Conservation (phyloP, 805 yeast genomes). For the Nakazawaea anatomiae region DNA sequence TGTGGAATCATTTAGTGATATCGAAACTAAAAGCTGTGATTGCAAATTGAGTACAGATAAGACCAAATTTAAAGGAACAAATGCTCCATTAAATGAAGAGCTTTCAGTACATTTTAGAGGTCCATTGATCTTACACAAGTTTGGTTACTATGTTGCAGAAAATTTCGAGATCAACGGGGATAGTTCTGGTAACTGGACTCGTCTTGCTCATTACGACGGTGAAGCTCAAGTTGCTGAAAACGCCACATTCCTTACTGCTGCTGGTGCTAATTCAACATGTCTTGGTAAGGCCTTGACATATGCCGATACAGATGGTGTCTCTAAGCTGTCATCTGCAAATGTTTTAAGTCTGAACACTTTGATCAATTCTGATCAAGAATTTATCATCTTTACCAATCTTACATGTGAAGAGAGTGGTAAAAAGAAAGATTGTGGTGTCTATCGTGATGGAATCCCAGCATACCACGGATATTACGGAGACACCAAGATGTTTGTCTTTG, state of each 20-base stretch:
- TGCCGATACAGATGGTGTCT: constrained; percentile 52
- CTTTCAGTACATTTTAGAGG: constrained; percentile 78
- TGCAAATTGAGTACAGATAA: constrained; percentile 34
- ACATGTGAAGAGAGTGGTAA: constrained; percentile 52
- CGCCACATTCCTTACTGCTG: constrained; percentile 61
- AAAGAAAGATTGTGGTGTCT: constrained; percentile 64
- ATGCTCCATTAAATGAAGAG: constrained; percentile 64
- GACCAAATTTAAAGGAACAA: constrained; percentile 45
- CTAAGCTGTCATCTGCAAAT: constrained; percentile 39
- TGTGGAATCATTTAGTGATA: constrained; percentile 37
- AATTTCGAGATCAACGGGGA: constrained; percentile 29
- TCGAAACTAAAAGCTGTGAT: constrained; percentile 37
- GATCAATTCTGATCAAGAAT: constrained; percentile 55
- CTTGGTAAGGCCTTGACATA: constrained; percentile 64
- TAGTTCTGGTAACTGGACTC: constrained; percentile 43
- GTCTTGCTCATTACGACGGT: constrained; percentile 56
- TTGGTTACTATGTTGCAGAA: constrained; percentile 53
- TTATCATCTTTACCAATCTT: constrained; percentile 50
- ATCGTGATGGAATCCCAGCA: constrained; percentile 69
- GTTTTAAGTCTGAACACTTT: constrained; percentile 42
- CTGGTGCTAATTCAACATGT: constrained; percentile 57
- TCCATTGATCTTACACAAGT: constrained; percentile 54
- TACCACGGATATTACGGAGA: constrained; percentile 64
- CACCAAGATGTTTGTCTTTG: constrained; percentile 67
- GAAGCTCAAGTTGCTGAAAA: constrained; percentile 44